Evolutionary conservation across 208 protist species (phyloP), one percentile per base, ranked within the genome.

Genomic region (Trypanosoma cruzi): DNA sequence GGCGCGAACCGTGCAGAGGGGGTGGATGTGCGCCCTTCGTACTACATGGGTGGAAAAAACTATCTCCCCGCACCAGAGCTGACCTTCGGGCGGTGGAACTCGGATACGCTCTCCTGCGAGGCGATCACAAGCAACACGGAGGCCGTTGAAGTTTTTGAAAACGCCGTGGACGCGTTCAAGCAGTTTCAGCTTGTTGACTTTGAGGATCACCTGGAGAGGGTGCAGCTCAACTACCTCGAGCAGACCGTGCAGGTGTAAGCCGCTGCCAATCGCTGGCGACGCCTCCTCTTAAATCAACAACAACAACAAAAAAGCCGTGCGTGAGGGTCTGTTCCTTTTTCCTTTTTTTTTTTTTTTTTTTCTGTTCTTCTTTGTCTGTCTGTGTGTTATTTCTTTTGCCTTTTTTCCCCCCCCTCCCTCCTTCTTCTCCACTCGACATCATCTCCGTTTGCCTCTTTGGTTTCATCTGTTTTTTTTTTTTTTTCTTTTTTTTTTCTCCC

Each of bases 201-300:
- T 52, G 90, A 96, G 65, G 88, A 96, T 55, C 90, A 96, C 68
- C 69, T 96, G 50, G 88, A 96, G 73, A 81, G 89, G 52, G 84
- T 86, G 49, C 79, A 86, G 46, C 32, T 92, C 20, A 85, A 90
- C 63, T 96, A 93, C 64, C 59, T 93, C 22, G 84, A 90, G 61
- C 90, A 96, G 78, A 75, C 81, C 2, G 67, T 92, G 46, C 37
- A 61, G 4, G 66, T 73, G 13, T 80, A 89, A 29, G 6, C 3
- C 0, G 28, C 13, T 71, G 5, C 28, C 22, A 56, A 56, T 14
- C 29, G 29, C 5, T 49, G 44, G 44, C 44, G 10, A 10, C 10
- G 36, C 36, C 36, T 10, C n/a, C n/a, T n/a, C n/a, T n/a, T n/a
- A n/a, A n/a, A n/a, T n/a, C n/a, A n/a, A n/a, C n/a, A n/a, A n/a